Evolutionary conservation across 2,329 filamentous ascomycete species (phyloP), one percentile per base, ranked within the genome.

Genomic region (Teratosphaeriaceae sp.): DNA sequence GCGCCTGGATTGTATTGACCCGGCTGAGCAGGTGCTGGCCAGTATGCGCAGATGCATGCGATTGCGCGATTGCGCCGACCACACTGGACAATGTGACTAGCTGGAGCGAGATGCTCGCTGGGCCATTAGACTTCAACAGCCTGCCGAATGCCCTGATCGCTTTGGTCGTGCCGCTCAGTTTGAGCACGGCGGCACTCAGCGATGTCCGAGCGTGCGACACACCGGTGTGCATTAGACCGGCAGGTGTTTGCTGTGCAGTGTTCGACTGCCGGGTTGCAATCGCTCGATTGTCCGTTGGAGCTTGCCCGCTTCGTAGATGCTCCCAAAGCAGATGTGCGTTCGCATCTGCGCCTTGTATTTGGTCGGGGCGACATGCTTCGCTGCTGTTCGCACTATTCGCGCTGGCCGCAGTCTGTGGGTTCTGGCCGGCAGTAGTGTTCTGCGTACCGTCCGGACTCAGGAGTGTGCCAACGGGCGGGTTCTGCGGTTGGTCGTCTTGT

Each of bases 151-250:
- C 38, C 19, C 38, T 40, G 15, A 54, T 30, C 8, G 51, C 53
- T 34, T 49, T 53, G 7, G 34, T 41, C n/a, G 45, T 52, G 33
- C 46, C 43, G 13, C 29, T 47, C 29, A 56, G 35, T 42, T 41
- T 42, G 22, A 50, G 37, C n/a, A 48, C 49, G 5, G 39, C 47
- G 6, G 31, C 5, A 20, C 31, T 34, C 31, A 34, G 31, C 15
- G 31, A 34, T n/a, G 27, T 11, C 15, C 12, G 27, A 13, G 12
- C 4, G 15, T 6, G 27, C 5, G n/a, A n/a, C n/a, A n/a, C n/a
- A n/a, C n/a, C n/a, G n/a, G n/a, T n/a, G n/a, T n/a, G n/a, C n/a
- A n/a, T n/a, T n/a, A n/a, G n/a, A n/a, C n/a, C n/a, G n/a, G n/a
- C n/a, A n/a, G n/a, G n/a, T n/a, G n/a, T n/a, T n/a, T n/a, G n/a